Conservation (phyloP, 202 grass and related monocot species). For the Cymbopogon flexuosus region DNA sequence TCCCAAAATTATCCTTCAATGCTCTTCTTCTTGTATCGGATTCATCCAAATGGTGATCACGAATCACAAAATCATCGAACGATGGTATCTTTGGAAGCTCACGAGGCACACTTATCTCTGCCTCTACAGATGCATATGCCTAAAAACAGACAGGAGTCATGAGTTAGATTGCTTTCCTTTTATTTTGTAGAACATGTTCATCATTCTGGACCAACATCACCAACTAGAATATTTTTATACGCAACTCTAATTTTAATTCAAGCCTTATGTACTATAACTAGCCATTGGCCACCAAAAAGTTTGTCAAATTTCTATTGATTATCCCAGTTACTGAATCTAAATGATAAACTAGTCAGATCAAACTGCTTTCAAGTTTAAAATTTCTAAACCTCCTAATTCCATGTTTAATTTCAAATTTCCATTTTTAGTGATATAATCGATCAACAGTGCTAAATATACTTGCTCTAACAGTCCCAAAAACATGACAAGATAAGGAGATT, state of each 20-base stretch:
- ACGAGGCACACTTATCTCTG: slow-evolving; percentile 55
- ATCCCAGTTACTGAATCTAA: slow-evolving; percentile 7
- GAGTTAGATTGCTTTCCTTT: neutral
- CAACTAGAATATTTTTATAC: slow-evolving; percentile 2
- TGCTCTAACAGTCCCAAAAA: neutral
- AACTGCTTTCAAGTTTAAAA: neutral
- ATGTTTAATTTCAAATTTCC: neutral
- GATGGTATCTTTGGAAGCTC: slow-evolving; percentile 98
- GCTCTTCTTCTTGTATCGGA: slow-evolving; percentile 60
- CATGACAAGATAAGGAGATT: neutral
- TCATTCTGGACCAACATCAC: neutral
- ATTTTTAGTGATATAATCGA: neutral
- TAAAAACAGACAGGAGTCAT: slow-evolving; percentile 26
- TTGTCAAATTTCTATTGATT: slow-evolving; percentile 4
- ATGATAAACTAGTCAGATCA: neutral
- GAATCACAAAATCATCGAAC: slow-evolving; percentile 79
- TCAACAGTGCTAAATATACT: neutral
- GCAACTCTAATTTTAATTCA: slow-evolving; percentile 8
- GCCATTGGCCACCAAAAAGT: neutral
- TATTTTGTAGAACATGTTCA: slow-evolving; percentile 12
- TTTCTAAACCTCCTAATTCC: neutral
- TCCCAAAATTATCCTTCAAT: slow-evolving; percentile 60
- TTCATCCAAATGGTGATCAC: slow-evolving; percentile 72
- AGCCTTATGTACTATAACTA: slow-evolving; percentile 4
- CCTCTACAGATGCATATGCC: slow-evolving; percentile 92